Evolutionary conservation across 176 grass and related monocot species (phyloP), one percentile per base, ranked within the genome.

Genomic region (Pharus latifolius): DNA sequence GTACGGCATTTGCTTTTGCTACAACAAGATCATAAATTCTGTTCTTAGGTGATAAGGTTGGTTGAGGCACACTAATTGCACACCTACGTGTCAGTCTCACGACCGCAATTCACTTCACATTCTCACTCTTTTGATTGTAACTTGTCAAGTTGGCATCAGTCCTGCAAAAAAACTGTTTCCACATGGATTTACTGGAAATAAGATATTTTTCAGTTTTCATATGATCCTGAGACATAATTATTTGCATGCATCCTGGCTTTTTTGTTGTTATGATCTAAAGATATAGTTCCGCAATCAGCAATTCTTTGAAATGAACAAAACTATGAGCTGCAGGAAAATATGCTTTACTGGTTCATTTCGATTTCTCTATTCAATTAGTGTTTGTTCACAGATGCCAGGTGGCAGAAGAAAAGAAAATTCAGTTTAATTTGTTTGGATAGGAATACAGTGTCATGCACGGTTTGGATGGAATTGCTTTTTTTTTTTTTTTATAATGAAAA

Each of bases 381-480:
- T 38, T 38, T 9, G 6, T 38, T 4, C 35, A 38, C 35, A 9
- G 4, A 38, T 9, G 35, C 35, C 35, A 38, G 4, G 35, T 9
- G 8, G 35, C 9, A 9, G 8, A 38, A 38, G 8, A 38, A 38
- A 9, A 9, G n/a, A 5, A 38, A 5, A 38, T 38, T 38, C 9
- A 5, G 6, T 38, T 9, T 38, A 38, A 5, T 38, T 38, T 38
- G 35, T 38, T 38, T 38, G 35, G 35, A 5, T 38, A 9, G 4
- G 35, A 38, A 38, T 38, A 5, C 15, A 71, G 35, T 71, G 35
- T 26, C 25, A 49, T n/a, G 3, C 18, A 11, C n/a, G 44, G 26
- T 58, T 74, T 49, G 12, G 28, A 38, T 74, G 56, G 23, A 62
- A n/a, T n/a, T n/a, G n/a, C n/a, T n/a, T n/a, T 41, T 73, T 48